Evolutionary conservation across 129 eudicot genomes (phyloP), one percentile per base, ranked within the genome.

Genomic region (Arctium minus): DNA sequence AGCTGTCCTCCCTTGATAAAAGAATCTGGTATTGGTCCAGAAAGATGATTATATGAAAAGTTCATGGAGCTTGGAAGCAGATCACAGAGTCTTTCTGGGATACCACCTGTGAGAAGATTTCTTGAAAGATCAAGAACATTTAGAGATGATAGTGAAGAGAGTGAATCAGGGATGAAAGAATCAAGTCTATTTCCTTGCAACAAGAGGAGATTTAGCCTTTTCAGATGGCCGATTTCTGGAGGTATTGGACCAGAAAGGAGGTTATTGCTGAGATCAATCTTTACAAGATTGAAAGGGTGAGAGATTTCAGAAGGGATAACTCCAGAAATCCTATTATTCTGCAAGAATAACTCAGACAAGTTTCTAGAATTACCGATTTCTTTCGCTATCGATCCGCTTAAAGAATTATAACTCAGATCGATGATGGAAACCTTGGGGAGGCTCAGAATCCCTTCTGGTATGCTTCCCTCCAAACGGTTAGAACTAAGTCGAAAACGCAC

Each of bases 1-100:
- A 89, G 64, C 73, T 85, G 81, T 5, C 98, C 97, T 36, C 88
- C 97, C 71, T 87, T 84, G 64, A 93, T 68, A 37, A 92, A 90
- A 0, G 92, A 78, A 31, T 76, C 75, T 6, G 98, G 98, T 8
- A 95, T 92, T 3, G 94, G 97, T n/a, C 98, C 98, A 13, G 92
- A 91, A 74, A 95, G 97, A 12, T 48, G 87, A 84, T 95, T 95
- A 77, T 87, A 77, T 17, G 98, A 89, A 71, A 95, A 91, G 90
- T 95, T 95, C 85, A 95, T 84, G 0, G 97, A 95, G 74, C 91
- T 95, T 38, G 98, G 97, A 40, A 92, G 88, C 88, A 95, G 72
- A 64, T 86, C 83, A 83, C 86, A 80, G 35, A 95, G 92, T 82
- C 91, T 92, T 76, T 90, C 93, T 2, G 98, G 98, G 89, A 95